Conservation (phyloP, 2,329 filamentous ascomycete genomes). For the Septoria petroselini region DNA sequence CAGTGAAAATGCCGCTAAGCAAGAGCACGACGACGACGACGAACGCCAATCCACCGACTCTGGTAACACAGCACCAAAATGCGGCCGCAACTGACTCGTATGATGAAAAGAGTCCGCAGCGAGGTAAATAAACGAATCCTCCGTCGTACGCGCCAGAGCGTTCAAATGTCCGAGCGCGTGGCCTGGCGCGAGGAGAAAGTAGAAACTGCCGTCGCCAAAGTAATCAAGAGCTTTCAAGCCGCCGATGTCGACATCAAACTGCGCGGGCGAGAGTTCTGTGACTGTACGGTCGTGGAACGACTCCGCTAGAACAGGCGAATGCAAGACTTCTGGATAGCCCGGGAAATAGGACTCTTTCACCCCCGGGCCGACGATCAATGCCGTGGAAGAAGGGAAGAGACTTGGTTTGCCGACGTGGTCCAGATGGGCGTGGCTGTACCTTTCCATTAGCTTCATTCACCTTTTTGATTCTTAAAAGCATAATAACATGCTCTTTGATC, state of each 20-base stretch:
- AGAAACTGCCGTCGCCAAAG: slow-evolving; percentile 54
- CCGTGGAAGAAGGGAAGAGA: slow-evolving; percentile 40
- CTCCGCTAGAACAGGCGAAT: slow-evolving; percentile 38
- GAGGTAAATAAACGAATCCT: slow-evolving; percentile 39
- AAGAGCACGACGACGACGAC: slow-evolving; percentile 14
- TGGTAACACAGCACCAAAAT: slow-evolving; percentile 39
- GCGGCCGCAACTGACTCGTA: slow-evolving; percentile 37
- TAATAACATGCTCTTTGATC: too few species aligned
- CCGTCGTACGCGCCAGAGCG: slow-evolving; percentile 45
- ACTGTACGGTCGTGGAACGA: slow-evolving; percentile 39
- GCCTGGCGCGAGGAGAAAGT: slow-evolving; percentile 51
- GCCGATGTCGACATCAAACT: slow-evolving; percentile 38
- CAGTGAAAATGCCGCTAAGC: slow-evolving; percentile 7
- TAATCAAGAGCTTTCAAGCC: slow-evolving; percentile 48
- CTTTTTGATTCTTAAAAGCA: too few species aligned
- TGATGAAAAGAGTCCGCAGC: slow-evolving; percentile 38
- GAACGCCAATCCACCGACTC: slow-evolving; percentile 16
- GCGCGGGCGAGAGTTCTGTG: slow-evolving; percentile 32
- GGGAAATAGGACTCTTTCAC: slow-evolving; percentile 42
- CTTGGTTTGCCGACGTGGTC: slow-evolving; percentile 33
- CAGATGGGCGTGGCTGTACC: slow-evolving; percentile 31
- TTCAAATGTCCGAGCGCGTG: slow-evolving; percentile 49
- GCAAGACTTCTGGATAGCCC: slow-evolving; percentile 41
- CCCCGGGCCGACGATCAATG: slow-evolving; percentile 44
- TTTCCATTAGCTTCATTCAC: background rate